These are phyloP conservation scores for Linum trigynum DNA, from an alignment of 345 rosid genomes.

Conservation along the genomic window DNA sequence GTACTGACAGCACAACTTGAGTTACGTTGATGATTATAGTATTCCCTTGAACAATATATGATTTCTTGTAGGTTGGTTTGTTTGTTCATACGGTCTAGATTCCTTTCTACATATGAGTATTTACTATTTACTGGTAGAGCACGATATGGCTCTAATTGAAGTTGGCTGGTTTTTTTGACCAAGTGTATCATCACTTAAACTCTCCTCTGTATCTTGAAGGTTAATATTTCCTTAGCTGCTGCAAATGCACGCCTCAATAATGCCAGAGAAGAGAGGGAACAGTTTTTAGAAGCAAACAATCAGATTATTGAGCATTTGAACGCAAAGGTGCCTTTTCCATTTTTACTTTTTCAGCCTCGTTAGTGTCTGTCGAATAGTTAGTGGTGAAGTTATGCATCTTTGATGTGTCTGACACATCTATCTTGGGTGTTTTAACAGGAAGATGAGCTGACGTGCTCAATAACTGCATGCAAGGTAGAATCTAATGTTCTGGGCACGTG, in stretches of 20 bases:
- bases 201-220: slow-evolving; percentile 32
- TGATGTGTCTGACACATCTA: slow-evolving; percentile 8
- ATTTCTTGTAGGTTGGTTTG: not conserved
- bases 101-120: not conserved
- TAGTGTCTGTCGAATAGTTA: not conserved
- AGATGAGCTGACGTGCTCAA: slow-evolving; percentile 73
- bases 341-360: slow-evolving; percentile 3
- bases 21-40: no score
- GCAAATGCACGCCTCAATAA: slow-evolving; percentile 71
- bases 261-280: slow-evolving; percentile 83
- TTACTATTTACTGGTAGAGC: not conserved
- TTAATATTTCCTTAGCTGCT: slow-evolving; percentile 80
- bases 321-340: slow-evolving; percentile 46
- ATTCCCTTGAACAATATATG: no score
- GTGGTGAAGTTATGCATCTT: slow-evolving; percentile 3
- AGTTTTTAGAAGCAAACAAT: slow-evolving; percentile 88
- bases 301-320: slow-evolving; percentile 74
- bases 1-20: no score
- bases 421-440: slow-evolving; percentile 39
- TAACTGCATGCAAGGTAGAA: slow-evolving; percentile 65
- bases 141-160: not conserved
- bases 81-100: no score
- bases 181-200: not conserved
- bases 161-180: not conserved
- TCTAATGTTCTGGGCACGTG: slow-evolving; percentile 73